Evolutionary conservation across 2,329 filamentous ascomycete genomes (phyloP).

Genomic region (Aureobasidium uvarum): DNA sequence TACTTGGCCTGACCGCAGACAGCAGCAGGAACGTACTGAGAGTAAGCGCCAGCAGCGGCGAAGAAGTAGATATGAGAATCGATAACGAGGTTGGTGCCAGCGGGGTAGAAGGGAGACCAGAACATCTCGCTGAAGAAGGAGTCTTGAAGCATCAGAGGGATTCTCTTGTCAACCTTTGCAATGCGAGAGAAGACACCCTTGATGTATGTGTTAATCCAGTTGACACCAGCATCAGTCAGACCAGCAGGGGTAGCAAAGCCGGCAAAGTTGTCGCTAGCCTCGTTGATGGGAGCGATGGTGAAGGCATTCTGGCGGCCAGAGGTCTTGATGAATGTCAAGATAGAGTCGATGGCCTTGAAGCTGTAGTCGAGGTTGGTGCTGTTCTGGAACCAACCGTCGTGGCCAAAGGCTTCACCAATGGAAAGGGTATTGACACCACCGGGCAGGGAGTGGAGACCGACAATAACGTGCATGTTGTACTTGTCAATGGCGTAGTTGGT

Average conservation of each 20-base stretch:
- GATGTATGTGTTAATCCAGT: constrained; percentile 40
- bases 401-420: constrained; percentile 35
- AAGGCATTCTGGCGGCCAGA: constrained; percentile 37
- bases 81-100: constrained; percentile 36
- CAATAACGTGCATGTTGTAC: constrained; percentile 41
- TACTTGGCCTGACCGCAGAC: constrained; percentile 35
- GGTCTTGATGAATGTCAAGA: constrained; percentile 38
- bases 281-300: constrained; percentile 43
- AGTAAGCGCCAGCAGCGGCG: constrained; percentile 33
- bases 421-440: constrained; percentile 37
- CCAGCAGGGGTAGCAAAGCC: constrained; percentile 39
- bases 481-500: constrained; percentile 40
- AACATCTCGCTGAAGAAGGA: constrained; percentile 34
- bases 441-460: constrained; percentile 39
- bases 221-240: constrained; percentile 35
- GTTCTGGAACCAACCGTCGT: constrained; percentile 41
- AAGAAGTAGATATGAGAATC: constrained; percentile 39
- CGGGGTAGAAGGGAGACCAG: constrained; percentile 36
- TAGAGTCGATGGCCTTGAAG: constrained; percentile 37
- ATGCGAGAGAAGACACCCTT: constrained; percentile 35
- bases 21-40: constrained; percentile 33
- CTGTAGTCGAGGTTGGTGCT: constrained; percentile 39
- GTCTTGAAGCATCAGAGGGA: constrained; percentile 41
- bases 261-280: constrained; percentile 40
- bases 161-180: constrained; percentile 33